phyloP scores from a whole-genome alignment of 1,139 yeast genomes.

The Nakaseomyces delphensis region DNA sequence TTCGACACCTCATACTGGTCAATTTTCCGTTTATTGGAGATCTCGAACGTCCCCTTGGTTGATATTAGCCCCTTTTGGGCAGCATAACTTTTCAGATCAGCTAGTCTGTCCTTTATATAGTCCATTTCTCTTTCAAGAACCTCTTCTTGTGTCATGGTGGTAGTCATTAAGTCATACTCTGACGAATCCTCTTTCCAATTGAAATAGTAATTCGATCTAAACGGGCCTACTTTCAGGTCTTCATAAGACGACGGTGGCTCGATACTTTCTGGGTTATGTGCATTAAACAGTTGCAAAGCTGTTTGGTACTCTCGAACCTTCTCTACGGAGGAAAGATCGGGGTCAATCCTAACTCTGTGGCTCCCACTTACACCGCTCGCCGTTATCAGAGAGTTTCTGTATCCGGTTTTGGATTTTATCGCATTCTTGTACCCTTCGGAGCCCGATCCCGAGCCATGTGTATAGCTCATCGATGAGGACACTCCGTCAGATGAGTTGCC shows the following conservation, averaged over 20 bases:
- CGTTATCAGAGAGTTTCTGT: conserved; percentile 1
- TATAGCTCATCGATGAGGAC: neutral
- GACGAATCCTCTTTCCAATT: conserved; percentile 21
- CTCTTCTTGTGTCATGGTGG: conserved; percentile 26
- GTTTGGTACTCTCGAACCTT: conserved; percentile 21
- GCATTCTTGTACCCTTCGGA: neutral
- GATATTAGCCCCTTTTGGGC: neutral
- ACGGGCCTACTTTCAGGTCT: conserved; percentile 8
- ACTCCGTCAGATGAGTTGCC: conserved; percentile 15
- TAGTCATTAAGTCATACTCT: conserved; percentile 22
- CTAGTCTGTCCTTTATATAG: conserved; percentile 19
- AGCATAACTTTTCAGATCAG: conserved; percentile 17
- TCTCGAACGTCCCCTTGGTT: neutral
- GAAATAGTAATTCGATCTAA: conserved; percentile 13
- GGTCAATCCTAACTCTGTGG: conserved; percentile 6
- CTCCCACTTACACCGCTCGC: neutral
- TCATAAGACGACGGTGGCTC: conserved; percentile 9
- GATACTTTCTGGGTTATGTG: conserved; percentile 12
- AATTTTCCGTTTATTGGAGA: neutral
- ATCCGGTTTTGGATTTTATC: neutral
- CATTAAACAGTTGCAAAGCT: conserved; percentile 16
- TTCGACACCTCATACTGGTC: neutral
- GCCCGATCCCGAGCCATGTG: neutral
- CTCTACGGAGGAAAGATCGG: conserved; percentile 18
- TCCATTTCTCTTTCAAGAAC: conserved; percentile 26